Evolutionary conservation across 2,329 filamentous ascomycete species (phyloP), one percentile per base, ranked within the genome.

Genomic region (Torrubiellomyces zombiae): DNA sequence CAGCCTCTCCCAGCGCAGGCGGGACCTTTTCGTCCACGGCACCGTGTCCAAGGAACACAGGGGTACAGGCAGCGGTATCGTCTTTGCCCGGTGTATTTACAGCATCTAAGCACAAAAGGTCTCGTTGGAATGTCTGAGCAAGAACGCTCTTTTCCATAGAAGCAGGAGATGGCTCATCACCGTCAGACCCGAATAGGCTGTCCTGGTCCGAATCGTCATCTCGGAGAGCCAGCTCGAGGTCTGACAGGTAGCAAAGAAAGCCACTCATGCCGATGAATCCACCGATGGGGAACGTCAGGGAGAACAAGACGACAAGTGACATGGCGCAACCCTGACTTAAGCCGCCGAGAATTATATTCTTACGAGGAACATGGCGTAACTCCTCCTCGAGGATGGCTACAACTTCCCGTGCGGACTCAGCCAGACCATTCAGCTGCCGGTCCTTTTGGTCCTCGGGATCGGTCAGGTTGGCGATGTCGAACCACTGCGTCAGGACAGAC

Each of bases 261-360:
- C 56, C 57, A 33, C 53, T 55, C 50, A 62, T 59, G 1, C 59
- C 58, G 18, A 63, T 33, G 27, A 54, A 58, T 1, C 51, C 58
- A 0, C 54, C 56, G 2, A 62, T 23, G 0, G 34, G 28, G 24
- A 35, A 36, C 7, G 42, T 43, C n/a, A 53, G 48, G 11, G 41
- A 45, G 3, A 69, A 37, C 12, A 63, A 36, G 2, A 50, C 33
- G 12, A 53, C 44, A 7, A 66, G 32, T 1, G 47, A 44, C 35
- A 55, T 53, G 1, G 61, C 63, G 33, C 57, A 65, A 0, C 63
- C 63, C 32, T 66, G 59, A 35, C 63, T 65, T n/a, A 67, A 31
- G 0, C 62, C 60, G 10, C 60, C 58, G 1, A 69, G 31, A 6
- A 67, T 40, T 9, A 67, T 42, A 24, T 59, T 61, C 12, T 33